phyloP scores from a whole-genome alignment of 176 grass and related monocot genomes.

The Zoysia pacifica region DNA sequence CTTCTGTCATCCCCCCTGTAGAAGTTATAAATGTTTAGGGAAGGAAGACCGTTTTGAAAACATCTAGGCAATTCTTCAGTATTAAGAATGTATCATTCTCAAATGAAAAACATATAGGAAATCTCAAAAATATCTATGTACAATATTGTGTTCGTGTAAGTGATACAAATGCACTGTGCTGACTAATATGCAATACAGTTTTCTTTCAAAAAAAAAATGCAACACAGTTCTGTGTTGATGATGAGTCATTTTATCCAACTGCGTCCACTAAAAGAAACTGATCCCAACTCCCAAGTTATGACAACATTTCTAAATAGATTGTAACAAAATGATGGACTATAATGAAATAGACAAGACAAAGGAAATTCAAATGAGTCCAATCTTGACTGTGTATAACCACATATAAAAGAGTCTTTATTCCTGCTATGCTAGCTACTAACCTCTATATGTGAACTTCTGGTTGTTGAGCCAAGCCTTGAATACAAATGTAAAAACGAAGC shows the following conservation, averaged over 20 bases:
- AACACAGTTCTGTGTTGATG: background rate
- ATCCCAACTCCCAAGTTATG: background rate
- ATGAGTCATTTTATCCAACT: conserved; percentile 20
- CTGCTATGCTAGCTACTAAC: conserved; percentile 32
- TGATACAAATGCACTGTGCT: background rate
- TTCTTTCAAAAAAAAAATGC: too few species aligned
- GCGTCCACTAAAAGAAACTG: background rate
- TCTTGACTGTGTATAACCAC: background rate
- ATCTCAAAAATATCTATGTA: background rate
- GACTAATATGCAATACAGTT: background rate
- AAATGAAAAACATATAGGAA: background rate
- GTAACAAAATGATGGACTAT: background rate
- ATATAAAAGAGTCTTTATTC: background rate
- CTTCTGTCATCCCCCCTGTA: conserved; percentile 86
- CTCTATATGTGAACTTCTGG: conserved; percentile 94
- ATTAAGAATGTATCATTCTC: conserved; percentile 2
- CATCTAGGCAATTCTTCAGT: background rate
- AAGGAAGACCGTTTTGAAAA: conserved; percentile 24
- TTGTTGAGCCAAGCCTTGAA: conserved; percentile 89
- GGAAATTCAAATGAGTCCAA: background rate
- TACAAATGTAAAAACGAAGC: conserved; percentile 83
- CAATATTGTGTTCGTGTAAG: conserved; percentile 7
- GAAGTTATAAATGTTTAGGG: conserved; percentile 28
- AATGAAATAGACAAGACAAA: conserved; percentile 19
- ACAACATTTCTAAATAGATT: background rate